Evolutionary conservation across 495 filamentous ascomycete genomes (phyloP), one percentile per base, ranked within the genome.

Genomic region (Penicillium psychrofluorescens): DNA sequence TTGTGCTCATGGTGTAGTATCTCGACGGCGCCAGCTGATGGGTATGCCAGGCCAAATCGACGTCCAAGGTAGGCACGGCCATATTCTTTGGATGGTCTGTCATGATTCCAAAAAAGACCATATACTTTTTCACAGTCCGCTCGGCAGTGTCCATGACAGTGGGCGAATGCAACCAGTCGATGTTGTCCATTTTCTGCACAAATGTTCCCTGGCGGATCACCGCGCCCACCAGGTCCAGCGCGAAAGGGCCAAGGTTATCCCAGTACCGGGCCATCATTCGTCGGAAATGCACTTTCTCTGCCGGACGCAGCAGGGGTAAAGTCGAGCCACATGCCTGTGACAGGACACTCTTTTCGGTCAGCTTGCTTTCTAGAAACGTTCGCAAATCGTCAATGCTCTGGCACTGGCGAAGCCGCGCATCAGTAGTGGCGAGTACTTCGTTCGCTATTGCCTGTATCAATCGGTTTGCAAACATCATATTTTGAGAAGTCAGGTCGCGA

Each of bases 261-360:
- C 84, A 88, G 64, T 91, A 91, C n/a, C 78, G 71, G 8, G 75
- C 76, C 80, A 91, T 84, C 80, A 88, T 86, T 49, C 79, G 78
- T 12, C 85, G 77, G 38, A 85, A 64, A 4, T 75, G 69, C 13
- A 82, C 52, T 27, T 62, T 55, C 57, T 77, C 61, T 7, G 33
- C 48, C 7, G 44, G 51, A 12, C 11, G 22, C 14, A 42, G 11
- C 0, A 4, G 11, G 10, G n/a, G 6, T 15, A 1, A 9, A 4
- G 12, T 40, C 14, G 13, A 8, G 0, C 7, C 36, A 11, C 40
- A 29, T 9, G 45, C 43, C 7, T 51, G 51, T 27, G 22, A 35
- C 27, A 44, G 29, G 10, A 46, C 29, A 1, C 40, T 52, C 22
- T 15, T 35, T 9, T 61, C 40, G 4, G 40, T 41, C 6, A 61